Conservation (phyloP, 768 basidiomycete species). For the Hygrophorus pudorinus region DNA sequence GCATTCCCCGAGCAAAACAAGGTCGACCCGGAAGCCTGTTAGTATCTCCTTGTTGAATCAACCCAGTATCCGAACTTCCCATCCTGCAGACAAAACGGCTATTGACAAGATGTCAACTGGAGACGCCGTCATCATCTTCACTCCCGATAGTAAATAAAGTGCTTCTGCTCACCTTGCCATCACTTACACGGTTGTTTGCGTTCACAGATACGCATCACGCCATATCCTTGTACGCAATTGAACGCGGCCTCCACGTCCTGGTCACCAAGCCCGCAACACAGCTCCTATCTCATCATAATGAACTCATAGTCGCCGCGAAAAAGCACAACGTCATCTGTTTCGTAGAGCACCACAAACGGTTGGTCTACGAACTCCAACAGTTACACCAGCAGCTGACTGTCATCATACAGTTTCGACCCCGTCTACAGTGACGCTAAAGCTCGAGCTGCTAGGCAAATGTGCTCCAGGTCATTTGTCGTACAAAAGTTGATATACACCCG, state of each 20-base stretch:
- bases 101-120: slow-evolving; percentile 72
- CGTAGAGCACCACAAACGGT: slow-evolving; percentile 93
- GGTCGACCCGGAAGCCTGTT: slow-evolving; percentile 75
- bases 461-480: too few species aligned
- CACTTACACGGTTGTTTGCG: background rate
- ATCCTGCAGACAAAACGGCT: slow-evolving; percentile 63
- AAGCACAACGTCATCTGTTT: slow-evolving; percentile 79
- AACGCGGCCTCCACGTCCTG: slow-evolving; percentile 78
- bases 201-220: slow-evolving; percentile 67
- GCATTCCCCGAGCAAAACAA: slow-evolving; percentile 65
- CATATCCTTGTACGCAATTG: slow-evolving; percentile 80
- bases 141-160: slow-evolving; percentile 65
- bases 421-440: slow-evolving; percentile 87
- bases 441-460: slow-evolving; percentile 36
- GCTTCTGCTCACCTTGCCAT: background rate
- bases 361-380: slow-evolving; percentile 9
- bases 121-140: slow-evolving; percentile 89
- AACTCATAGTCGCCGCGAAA: slow-evolving; percentile 65
- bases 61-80: slow-evolving; percentile 1
- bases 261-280: slow-evolving; percentile 92
- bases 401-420: slow-evolving; percentile 59
- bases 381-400: background rate
- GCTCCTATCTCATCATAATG: slow-evolving; percentile 71
- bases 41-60: slow-evolving; percentile 19
- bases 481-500: too few species aligned